Base-by-base conservation (phyloP, 179 eudicot genomes). In the Kewa caespitosa region DNA sequence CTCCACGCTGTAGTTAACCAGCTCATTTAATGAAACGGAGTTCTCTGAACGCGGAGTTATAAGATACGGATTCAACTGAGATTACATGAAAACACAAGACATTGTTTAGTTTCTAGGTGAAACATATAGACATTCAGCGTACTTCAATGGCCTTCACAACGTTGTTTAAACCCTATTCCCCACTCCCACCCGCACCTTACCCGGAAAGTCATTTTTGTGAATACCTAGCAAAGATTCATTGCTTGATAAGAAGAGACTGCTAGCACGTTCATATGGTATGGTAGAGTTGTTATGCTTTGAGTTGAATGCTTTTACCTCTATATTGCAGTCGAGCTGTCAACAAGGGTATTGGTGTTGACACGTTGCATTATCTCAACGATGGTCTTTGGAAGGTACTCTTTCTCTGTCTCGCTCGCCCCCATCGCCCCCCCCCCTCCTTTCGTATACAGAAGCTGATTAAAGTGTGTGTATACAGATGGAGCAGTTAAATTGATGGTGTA, bases 281-380 rank as follows among this genome's bases (percentile, higher is more conserved):
- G 33, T 41, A 30, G 22, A 54, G 25, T n/a, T 69, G 9, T 2
- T 34, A 25, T 70, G 32, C 54, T 50, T 17, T 55, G 23, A 37
- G 54, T 22, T 36, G 41, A n/a, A 43, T 67, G 43, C 27, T 55
- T 28, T 59, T 62, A 11, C 67, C 74, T 70, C 23, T 55, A n/a
- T 31, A 62, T 57, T 91, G 93, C 92, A 95, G 99, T 85, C 85
- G 78, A 81, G 69, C 92, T 70, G 84, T 90, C 79, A 95, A 95
- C 92, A 95, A 95, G 85, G 99, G 99, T 65, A 95, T 95, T 83
- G 98, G 90, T 46, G 95, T 95, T 32, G 99, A 95, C 75, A 95
- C 87, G 83, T 86, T 95, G 91, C 99, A 95, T 85, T 91, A 89
- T 86, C 97, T 95, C 63, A 93, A 95, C 74, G 99, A 95, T 64